Conservation (phyloP, 2,329 filamentous ascomycete genomes). For the Fusarium tupiense region DNA sequence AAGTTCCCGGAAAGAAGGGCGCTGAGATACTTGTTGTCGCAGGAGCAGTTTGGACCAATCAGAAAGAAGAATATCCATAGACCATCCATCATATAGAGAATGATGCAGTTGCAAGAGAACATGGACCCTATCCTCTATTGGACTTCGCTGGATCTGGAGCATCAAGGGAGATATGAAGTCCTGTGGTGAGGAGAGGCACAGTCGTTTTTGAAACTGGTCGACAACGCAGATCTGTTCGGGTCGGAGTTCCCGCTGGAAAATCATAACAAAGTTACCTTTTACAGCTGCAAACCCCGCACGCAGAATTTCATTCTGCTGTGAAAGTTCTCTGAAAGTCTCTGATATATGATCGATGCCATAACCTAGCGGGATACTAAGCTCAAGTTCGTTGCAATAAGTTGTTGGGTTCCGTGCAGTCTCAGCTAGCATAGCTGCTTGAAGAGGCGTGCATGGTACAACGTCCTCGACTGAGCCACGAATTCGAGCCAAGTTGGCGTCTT, state of each 20-base stretch:
- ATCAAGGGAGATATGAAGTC: constrained; percentile 66
- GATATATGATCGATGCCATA: constrained; percentile 53
- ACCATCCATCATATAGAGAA: constrained; percentile 94
- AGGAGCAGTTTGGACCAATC: constrained; percentile 69
- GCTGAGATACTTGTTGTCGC: constrained; percentile 40
- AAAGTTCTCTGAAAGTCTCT: constrained; percentile 60
- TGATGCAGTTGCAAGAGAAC: constrained; percentile 76
- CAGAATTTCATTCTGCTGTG: constrained; percentile 70
- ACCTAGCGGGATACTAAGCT: constrained; percentile 63
- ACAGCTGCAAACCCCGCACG: constrained; percentile 77
- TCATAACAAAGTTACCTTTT: constrained; percentile 48
- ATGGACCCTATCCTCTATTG: constrained; percentile 38
- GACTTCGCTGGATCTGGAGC: constrained; percentile 61
- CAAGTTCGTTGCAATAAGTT: constrained; percentile 82
- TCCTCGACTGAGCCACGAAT: constrained; percentile 48
- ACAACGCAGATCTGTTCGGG: constrained; percentile 55
- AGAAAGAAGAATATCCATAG: constrained; percentile 75
- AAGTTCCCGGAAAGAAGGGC: constrained; percentile 71
- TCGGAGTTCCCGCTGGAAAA: constrained; percentile 68
- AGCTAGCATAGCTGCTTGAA: constrained; percentile 83
- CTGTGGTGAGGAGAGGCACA: constrained; percentile 50
- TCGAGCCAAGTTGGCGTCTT: constrained; percentile 20
- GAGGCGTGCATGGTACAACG: constrained; percentile 72
- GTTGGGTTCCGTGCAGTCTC: constrained; percentile 70
- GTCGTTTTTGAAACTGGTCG: constrained; percentile 51